phyloP scores from a whole-genome alignment of 768 basidiomycete species.

The Lactarius akahatsu region DNA sequence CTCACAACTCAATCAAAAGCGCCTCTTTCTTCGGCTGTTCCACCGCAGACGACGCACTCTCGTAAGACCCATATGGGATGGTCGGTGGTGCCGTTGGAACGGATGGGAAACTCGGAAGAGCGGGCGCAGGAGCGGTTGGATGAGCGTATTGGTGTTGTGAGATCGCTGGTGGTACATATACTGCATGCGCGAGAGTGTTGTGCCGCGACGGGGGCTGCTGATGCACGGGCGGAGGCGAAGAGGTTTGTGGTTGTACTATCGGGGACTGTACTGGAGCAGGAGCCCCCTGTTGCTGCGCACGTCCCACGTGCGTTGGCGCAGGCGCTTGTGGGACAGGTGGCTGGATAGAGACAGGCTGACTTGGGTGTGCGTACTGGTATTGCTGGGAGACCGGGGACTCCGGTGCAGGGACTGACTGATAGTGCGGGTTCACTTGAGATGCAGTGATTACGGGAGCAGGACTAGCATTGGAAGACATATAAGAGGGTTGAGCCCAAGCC shows the following conservation, averaged over 20 bases:
- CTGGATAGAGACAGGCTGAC: constrained; percentile 33
- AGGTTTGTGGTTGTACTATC: constrained; percentile 29
- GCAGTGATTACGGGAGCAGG: constrained; percentile 6
- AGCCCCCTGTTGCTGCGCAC: constrained; percentile 7
- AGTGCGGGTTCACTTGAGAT: constrained; percentile 21
- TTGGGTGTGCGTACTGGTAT: constrained; percentile 35
- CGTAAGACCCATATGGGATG: constrained; percentile 21
- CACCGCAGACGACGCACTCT: constrained; percentile 17
- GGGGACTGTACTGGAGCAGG: constrained; percentile 16
- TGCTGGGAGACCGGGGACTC: constrained; percentile 15
- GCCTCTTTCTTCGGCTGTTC: constrained; percentile 31
- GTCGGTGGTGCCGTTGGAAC: constrained; percentile 28
- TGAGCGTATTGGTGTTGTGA: constrained; percentile 23
- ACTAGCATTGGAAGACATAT: constrained; percentile 8
- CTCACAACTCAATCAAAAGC: constrained; percentile 28
- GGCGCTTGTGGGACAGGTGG: constrained; percentile 28
- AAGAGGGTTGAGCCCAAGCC: constrained; percentile 19
- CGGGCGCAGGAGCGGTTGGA: constrained; percentile 13
- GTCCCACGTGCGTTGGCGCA: constrained; percentile 16
- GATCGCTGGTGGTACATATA: constrained; percentile 19
- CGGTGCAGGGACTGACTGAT: constrained; percentile 32
- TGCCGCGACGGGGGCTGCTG: constrained; percentile 25
- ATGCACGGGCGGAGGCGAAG: constrained; percentile 22
- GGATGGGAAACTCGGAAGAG: constrained; percentile 28
- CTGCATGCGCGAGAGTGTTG: constrained; percentile 27